Evolutionary conservation across 202 grass and related monocot species (phyloP).

Genomic region (Musa balbisiana): DNA sequence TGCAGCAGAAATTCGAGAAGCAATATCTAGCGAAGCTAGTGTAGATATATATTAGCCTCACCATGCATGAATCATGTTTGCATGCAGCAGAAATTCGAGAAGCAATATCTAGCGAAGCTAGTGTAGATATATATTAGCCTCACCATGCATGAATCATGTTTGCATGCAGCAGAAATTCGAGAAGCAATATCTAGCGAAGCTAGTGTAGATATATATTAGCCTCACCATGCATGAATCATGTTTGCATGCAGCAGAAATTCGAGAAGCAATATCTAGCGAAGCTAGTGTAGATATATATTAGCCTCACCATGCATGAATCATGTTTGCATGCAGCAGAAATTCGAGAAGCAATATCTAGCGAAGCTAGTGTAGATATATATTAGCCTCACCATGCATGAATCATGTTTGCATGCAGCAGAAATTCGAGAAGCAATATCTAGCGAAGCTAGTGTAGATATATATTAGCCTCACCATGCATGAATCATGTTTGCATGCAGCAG

Average conservation of each 20-base stretch:
- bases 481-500: constrained; percentile 8
- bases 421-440: constrained; percentile 54
- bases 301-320: too few species aligned
- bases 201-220: background rate
- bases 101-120: constrained; percentile 34
- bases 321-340: constrained; percentile 20
- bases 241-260: constrained; percentile 44
- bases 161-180: constrained; percentile 34
- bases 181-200: constrained; percentile 31
- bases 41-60: background rate
- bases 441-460: background rate
- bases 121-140: background rate
- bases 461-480: background rate
- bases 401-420: constrained; percentile 17
- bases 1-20: constrained; percentile 45
- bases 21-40: constrained; percentile 29
- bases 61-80: background rate
- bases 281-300: background rate
- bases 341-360: constrained; percentile 52
- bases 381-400: too few species aligned
- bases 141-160: too few species aligned
- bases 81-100: constrained; percentile 39
- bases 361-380: background rate
- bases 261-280: constrained; percentile 33
- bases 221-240: too few species aligned